Conservation (phyloP, 2,329 filamentous ascomycete genomes). For the Cladophialophora chaetospira region DNA sequence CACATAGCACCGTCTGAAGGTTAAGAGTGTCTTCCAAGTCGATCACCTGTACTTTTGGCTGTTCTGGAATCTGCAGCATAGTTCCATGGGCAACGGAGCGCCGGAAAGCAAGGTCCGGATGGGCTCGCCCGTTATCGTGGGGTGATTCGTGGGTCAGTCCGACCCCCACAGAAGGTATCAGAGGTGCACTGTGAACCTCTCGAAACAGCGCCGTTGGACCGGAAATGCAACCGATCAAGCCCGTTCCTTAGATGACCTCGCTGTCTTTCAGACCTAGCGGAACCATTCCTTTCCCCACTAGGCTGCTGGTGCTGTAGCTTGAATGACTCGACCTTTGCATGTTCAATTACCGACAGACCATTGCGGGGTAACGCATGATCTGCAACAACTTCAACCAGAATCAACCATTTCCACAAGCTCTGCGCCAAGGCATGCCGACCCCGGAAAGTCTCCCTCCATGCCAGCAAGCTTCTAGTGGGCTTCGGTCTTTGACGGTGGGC, state of each 20-base stretch:
- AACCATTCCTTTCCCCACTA: too few species aligned
- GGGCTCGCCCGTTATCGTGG: background rate
- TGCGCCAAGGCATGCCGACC: background rate
- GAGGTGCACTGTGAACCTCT: background rate
- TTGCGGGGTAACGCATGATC: slow-evolving; percentile 10
- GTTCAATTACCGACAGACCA: slow-evolving; percentile 11
- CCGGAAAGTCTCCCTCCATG: background rate
- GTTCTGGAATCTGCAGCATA: too few species aligned
- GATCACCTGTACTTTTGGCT: too few species aligned
- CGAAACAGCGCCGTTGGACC: background rate
- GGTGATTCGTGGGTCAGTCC: background rate
- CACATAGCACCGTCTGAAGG: too few species aligned
- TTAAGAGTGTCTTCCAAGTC: too few species aligned
- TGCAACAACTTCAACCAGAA: background rate
- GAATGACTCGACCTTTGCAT: too few species aligned
- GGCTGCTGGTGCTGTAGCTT: too few species aligned
- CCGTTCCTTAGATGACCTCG: too few species aligned
- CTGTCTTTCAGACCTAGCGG: too few species aligned
- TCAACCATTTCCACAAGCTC: background rate
- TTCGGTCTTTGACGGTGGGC: background rate
- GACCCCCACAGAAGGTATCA: background rate
- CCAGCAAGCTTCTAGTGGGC: background rate
- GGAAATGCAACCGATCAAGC: slow-evolving; percentile 1
- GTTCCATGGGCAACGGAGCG: too few species aligned
- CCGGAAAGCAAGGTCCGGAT: too few species aligned